A percentile compares a stretch with the other conserved stretches of the same genome.
These are phyloP conservation scores for Claviceps pazoutovae DNA, from an alignment of 2,329 filamentous ascomycete genomes.

Conservation along the genomic window DNA sequence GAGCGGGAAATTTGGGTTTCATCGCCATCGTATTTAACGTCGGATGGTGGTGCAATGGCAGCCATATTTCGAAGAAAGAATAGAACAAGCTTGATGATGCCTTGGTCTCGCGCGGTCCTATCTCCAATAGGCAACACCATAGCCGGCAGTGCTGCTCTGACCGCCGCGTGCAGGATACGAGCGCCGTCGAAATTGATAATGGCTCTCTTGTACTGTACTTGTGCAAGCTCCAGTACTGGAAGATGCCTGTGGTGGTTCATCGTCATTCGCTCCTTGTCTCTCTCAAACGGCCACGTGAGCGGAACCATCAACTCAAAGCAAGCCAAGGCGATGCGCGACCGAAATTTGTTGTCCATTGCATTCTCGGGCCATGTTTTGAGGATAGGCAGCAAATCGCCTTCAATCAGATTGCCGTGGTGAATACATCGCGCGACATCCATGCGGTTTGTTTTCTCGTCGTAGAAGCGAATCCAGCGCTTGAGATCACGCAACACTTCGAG, in stretches of 20 bases:
- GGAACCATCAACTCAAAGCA: slow-evolving; percentile 85
- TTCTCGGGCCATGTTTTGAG: slow-evolving; percentile 68
- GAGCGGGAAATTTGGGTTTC: slow-evolving; percentile 82
- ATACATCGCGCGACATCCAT: slow-evolving; percentile 91
- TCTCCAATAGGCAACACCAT: slow-evolving; percentile 71
- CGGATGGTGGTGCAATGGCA: slow-evolving; percentile 63
- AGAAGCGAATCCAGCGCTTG: slow-evolving; percentile 87
- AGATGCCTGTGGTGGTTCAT: slow-evolving; percentile 86
- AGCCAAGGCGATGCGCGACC: slow-evolving; percentile 65
- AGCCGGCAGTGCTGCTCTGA: slow-evolving; percentile 69
- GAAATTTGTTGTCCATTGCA: slow-evolving; percentile 57
- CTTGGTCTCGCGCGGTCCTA: slow-evolving; percentile 66
- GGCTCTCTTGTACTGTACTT: slow-evolving; percentile 78
- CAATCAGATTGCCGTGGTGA: slow-evolving; percentile 82
- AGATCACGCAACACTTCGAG: slow-evolving; percentile 84
- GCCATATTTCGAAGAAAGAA: slow-evolving; percentile 83
- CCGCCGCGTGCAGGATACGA: slow-evolving; percentile 64
- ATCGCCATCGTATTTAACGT: slow-evolving; percentile 68
- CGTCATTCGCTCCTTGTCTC: slow-evolving; percentile 67
- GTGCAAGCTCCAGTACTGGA: slow-evolving; percentile 75
- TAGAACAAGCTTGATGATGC: slow-evolving; percentile 79
- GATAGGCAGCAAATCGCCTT: slow-evolving; percentile 81
- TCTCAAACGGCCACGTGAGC: slow-evolving; percentile 85
- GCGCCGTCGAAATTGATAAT: slow-evolving; percentile 73
- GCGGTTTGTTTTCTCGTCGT: slow-evolving; percentile 84